phyloP scores from a whole-genome alignment of 345 rosid genomes.

The Salix koriyanagi region DNA sequence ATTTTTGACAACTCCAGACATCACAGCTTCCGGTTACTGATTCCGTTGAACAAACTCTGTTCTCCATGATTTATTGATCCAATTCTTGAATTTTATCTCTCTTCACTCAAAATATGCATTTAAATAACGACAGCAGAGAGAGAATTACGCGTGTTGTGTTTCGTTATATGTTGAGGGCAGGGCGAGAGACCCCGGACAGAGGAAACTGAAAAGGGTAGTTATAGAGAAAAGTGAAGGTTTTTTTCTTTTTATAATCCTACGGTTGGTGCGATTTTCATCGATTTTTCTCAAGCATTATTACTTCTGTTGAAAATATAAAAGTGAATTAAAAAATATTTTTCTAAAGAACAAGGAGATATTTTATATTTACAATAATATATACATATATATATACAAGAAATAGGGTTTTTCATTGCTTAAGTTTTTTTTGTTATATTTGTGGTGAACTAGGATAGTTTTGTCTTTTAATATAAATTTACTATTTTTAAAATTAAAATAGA shows the following conservation, averaged over 20 bases:
- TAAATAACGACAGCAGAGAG: not conserved
- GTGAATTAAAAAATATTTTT: too few species aligned
- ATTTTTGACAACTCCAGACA: slow-evolving; percentile 60
- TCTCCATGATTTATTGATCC: not conserved
- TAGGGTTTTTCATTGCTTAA: too few species aligned
- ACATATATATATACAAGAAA: too few species aligned
- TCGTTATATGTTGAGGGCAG: not conserved
- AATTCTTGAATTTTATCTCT: not conserved
- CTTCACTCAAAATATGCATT: not conserved
- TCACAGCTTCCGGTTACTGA: slow-evolving; percentile 64
- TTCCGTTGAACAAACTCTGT: slow-evolving; percentile 63
- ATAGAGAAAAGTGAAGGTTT: not conserved
- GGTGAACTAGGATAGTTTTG: too few species aligned
- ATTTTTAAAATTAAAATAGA: too few species aligned
- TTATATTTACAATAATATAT: too few species aligned
- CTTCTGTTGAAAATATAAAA: too few species aligned
- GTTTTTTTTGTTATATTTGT: too few species aligned
- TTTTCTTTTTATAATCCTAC: not conserved
- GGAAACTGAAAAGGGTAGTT: not conserved
- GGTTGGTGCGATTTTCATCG: not conserved
- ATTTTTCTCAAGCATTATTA: too few species aligned
- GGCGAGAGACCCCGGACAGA: not conserved
- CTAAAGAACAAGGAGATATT: too few species aligned
- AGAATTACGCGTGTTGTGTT: not conserved
- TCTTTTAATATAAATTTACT: too few species aligned